Base-by-base conservation (phyloP, 1,284 basidiomycete species). In the Heliocybe sulcata region DNA sequence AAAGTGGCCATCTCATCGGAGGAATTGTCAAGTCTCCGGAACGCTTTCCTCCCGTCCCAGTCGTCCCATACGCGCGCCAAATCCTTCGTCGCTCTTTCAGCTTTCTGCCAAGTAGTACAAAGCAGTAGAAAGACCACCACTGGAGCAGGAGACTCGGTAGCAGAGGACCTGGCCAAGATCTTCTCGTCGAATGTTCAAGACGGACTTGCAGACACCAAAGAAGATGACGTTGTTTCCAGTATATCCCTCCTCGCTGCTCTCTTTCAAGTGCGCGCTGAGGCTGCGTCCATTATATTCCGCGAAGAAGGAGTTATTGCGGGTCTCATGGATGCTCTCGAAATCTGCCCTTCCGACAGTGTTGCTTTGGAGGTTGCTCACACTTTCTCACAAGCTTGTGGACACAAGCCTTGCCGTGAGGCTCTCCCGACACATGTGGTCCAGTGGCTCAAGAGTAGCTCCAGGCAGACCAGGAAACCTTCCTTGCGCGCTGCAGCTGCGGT, bases 191-290 rank as follows among this genome's bases (percentile, higher is more conserved):
- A 71, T 0, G 66, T 85, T 29, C 57, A 75, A 2, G 67, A 71
- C 29, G 72, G 72, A 51, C 69, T 90, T 11, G 72, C 77, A 38
- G 82, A 85, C 52, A 76, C 77, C 3, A 72, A 75, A 35, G 83
- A 87, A 64, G 60, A 64, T 50, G 71, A 71, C 27, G 67, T 81
- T 25, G 67, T 84, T 19, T 70, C 70, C 12, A 81, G 80, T 4
- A 69, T 87, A 35, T 78, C 80, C 0, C 84, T 90, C 64, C 73
- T 92, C 48, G 72, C 77, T 12, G 87, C 87, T 0, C 69, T 93
- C 25, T 89, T 92, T 63, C 87, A 91, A 65, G 82, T 92, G 35
- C 87, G 91, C 61, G 80, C 82, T 68, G 69, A 76, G 53, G 71
- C 81, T 2, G 89, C 84, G 12, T 73, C 83, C 11, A 63, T 75